Conservation (phyloP, 2,329 filamentous ascomycete genomes). For the Pseudogymnoascus sp. region DNA sequence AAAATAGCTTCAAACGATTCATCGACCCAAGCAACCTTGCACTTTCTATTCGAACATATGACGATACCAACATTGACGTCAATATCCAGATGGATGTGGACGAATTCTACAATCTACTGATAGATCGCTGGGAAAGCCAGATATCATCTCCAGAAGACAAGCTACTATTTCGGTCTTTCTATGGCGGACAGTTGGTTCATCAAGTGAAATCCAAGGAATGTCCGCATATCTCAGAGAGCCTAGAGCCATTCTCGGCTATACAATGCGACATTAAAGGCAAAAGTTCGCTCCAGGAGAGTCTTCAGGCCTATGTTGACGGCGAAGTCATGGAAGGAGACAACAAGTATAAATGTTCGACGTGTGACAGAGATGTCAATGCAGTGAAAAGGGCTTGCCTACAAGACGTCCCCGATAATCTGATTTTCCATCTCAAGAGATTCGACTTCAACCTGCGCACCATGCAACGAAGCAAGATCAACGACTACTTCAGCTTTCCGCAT, state of each 20-base stretch:
- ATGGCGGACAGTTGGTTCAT: constrained; percentile 83
- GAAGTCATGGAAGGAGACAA: constrained; percentile 98
- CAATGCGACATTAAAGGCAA: constrained; percentile 97
- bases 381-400: constrained; percentile 89
- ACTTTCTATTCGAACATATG: constrained; percentile 69
- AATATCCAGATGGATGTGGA: constrained; percentile 95
- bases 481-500: constrained; percentile 80
- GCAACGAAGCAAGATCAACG: constrained; percentile 87
- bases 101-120: constrained; percentile 90
- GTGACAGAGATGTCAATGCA: constrained; percentile 81
- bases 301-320: constrained; percentile 91
- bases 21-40: constrained; percentile 69
- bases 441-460: constrained; percentile 72
- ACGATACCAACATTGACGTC: constrained; percentile 75
- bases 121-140: constrained; percentile 84
- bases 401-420: constrained; percentile 85
- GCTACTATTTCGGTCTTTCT: constrained; percentile 69
- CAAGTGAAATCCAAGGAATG: constrained; percentile 96
- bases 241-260: constrained; percentile 88
- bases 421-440: constrained; percentile 88
- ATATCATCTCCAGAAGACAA: constrained; percentile 61
- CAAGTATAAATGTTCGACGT: constrained; percentile 94
- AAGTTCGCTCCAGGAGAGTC: constrained; percentile 69
- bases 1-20: constrained; percentile 66
- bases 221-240: constrained; percentile 79